phyloP scores from a whole-genome alignment of 2,329 filamentous ascomycete genomes.

The Colletotrichum horii region DNA sequence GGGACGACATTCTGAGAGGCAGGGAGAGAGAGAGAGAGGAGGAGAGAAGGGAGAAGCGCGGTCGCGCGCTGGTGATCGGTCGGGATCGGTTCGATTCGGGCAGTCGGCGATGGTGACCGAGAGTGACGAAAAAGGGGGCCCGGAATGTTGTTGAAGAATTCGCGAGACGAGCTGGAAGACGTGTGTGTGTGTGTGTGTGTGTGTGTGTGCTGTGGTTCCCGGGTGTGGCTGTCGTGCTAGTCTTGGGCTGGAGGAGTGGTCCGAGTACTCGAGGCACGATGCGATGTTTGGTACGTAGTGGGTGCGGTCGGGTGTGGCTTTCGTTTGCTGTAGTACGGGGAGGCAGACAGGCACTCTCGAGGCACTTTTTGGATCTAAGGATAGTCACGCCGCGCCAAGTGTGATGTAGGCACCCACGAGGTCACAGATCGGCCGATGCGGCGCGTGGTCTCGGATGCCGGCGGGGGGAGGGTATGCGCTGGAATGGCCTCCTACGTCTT shows the following conservation, averaged over 20 bases:
- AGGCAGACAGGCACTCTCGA: not conserved
- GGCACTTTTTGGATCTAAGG: not conserved
- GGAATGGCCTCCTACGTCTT: not conserved
- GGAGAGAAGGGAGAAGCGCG: not conserved
- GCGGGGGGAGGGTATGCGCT: not conserved
- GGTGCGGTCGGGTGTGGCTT: not conserved
- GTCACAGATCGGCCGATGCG: constrained; percentile 15
- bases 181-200: not conserved
- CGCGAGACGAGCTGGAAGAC: not conserved
- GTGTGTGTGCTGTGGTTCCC: not conserved
- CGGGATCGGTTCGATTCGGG: not conserved
- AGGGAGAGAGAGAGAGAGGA: not conserved
- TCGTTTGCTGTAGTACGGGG: not conserved
- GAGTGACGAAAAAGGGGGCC: not conserved
- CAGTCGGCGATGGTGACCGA: not conserved
- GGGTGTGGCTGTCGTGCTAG: constrained; percentile 18
- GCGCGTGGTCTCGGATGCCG: constrained; percentile 1
- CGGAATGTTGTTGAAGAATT: not conserved
- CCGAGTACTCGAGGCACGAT: not conserved
- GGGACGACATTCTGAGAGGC: constrained; percentile 53
- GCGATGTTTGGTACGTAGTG: not conserved
- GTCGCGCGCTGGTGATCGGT: not conserved
- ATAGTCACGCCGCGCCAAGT: constrained; percentile 15
- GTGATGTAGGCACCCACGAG: constrained; percentile 16
- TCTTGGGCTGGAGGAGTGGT: constrained; percentile 4